phyloP scores from a whole-genome alignment of 225 moss, liverwort and hornwort genomes.

The Physcomitrium patens region DNA sequence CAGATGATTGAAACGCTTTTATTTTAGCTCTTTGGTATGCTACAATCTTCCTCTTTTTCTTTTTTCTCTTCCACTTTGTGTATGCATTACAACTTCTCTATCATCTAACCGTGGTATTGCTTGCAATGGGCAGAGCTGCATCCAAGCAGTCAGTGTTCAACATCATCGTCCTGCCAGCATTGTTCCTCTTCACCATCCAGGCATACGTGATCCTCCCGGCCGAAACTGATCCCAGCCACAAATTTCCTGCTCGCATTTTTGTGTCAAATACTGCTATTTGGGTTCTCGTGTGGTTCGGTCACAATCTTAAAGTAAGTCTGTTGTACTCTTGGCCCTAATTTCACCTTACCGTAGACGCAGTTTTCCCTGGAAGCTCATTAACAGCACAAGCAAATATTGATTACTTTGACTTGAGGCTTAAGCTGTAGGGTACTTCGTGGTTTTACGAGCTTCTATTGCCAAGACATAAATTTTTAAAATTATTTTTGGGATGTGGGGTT shows the following conservation, averaged over 20 bases:
- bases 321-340: background rate
- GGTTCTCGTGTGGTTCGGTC: conserved; percentile 57
- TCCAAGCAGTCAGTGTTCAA: conserved; percentile 50
- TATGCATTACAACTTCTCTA: background rate
- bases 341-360: too few species aligned
- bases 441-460: too few species aligned
- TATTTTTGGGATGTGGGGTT: conserved; percentile 13
- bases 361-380: background rate
- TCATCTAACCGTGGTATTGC: conserved; percentile 22
- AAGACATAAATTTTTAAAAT: too few species aligned
- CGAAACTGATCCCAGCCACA: conserved; percentile 37
- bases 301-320: conserved; percentile 39
- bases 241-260: conserved; percentile 53
- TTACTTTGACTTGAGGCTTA: background rate
- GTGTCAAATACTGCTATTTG: conserved; percentile 49
- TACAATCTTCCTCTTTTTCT: background rate
- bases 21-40: background rate
- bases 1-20: conserved; percentile 19
- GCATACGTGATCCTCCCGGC: conserved; percentile 53
- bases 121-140: conserved; percentile 34
- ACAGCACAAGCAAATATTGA: background rate
- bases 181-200: conserved; percentile 54
- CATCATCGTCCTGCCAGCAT: conserved; percentile 46
- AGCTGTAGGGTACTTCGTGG: too few species aligned
- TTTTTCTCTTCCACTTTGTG: background rate